Evolutionary conservation across 192 early-diverging fungal genomes (phyloP).

Genomic region (Coemansia sp.): DNA sequence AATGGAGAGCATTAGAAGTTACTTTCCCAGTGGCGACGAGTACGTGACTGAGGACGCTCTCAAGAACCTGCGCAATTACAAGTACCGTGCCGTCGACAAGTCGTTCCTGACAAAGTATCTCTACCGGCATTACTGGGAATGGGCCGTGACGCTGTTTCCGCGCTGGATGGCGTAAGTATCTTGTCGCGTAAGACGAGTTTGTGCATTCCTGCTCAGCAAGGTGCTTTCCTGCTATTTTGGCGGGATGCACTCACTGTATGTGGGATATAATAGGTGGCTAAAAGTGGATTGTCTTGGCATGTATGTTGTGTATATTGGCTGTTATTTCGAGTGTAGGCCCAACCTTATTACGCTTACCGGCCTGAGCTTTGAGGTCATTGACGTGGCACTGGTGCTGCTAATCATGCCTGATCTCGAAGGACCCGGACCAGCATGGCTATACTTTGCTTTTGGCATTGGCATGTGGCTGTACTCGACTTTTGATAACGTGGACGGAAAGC

Average conservation of each 20-base stretch:
- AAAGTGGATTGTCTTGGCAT: background rate
- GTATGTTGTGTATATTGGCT: conserved; percentile 4
- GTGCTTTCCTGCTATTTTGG: no score
- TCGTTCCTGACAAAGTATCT: conserved; percentile 81
- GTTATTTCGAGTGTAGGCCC: conserved; percentile 45
- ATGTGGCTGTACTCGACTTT: conserved; percentile 89
- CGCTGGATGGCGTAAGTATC: conserved; percentile 90
- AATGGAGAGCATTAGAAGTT: conserved; percentile 34
- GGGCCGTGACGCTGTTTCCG: conserved; percentile 83
- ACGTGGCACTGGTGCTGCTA: conserved; percentile 68
- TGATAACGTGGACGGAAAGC: conserved; percentile 86
- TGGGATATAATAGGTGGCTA: background rate
- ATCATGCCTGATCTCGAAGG: conserved; percentile 68
- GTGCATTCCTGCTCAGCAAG: no score
- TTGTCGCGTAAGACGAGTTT: no score
- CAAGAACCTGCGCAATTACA: conserved; percentile 73
- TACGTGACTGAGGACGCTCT: conserved; percentile 70
- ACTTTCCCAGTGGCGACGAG: conserved; percentile 52
- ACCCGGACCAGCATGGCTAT: conserved; percentile 72
- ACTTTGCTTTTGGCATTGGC: conserved; percentile 70
- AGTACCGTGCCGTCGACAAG: conserved; percentile 78
- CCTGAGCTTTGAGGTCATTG: conserved; percentile 71
- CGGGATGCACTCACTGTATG: background rate
- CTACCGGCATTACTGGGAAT: conserved; percentile 86
- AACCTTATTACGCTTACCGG: conserved; percentile 84